These are phyloP conservation scores for Fraxinus sp. DNA, from an alignment of 305 asterid genomes.

Conservation along the genomic window DNA sequence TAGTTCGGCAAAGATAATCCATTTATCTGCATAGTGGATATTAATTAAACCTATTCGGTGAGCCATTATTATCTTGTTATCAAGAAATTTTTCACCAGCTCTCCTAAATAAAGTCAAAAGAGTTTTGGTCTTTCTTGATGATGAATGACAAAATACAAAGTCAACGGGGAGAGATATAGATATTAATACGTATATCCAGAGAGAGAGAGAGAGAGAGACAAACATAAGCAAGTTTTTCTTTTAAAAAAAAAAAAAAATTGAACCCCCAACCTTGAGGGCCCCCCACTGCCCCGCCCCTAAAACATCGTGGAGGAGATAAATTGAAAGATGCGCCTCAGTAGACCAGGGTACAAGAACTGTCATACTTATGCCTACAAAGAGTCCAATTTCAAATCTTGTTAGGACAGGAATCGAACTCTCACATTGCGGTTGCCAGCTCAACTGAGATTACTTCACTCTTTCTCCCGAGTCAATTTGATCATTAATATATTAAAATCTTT, in stretches of 20 bases:
- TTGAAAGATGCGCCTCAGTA: too few relatives aligned
- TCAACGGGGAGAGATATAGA: conserved; percentile 49
- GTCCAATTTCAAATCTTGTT: too few relatives aligned
- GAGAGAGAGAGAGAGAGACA: conserved; percentile 64
- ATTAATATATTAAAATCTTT: conserved; percentile 26
- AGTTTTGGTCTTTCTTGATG: conserved; percentile 47
- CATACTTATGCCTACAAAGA: too few relatives aligned
- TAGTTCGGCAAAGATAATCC: neutral
- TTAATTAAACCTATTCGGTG: neutral
- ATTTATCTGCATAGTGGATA: neutral
- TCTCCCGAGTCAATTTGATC: conserved; percentile 46
- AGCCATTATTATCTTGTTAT: conserved; percentile 31
- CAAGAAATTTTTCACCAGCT: conserved; percentile 37
- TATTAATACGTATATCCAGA: neutral
- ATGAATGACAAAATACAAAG: conserved; percentile 51
- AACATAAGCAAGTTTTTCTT: conserved; percentile 52
- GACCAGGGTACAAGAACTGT: too few relatives aligned
- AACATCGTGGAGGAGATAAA: too few relatives aligned
- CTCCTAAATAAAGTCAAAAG: conserved; percentile 23
- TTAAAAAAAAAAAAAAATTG: too few relatives aligned
- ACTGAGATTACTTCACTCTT: neutral
- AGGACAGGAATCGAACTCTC: too few relatives aligned
- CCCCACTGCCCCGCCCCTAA: too few relatives aligned
- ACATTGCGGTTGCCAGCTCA: too few relatives aligned
- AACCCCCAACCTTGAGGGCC: too few relatives aligned